These are phyloP conservation scores for Bidens hawaiensis DNA, from an alignment of 140 eudicot genomes.

Conservation along the genomic window DNA sequence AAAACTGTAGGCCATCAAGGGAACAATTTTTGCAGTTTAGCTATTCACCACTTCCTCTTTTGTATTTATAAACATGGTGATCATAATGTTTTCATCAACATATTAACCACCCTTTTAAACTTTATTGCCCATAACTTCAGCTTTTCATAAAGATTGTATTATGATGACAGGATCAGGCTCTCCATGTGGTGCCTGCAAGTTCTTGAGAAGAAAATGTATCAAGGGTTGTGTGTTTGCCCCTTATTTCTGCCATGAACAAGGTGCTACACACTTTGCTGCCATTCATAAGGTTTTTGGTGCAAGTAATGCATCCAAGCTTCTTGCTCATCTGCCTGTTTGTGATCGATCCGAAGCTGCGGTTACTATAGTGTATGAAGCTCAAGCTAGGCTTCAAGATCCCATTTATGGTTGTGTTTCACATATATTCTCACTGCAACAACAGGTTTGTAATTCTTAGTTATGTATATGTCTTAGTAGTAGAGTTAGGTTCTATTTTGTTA, in stretches of 20 bases:
- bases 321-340: conserved; percentile 66
- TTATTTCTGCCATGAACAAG: too few relatives aligned
- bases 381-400: conserved; percentile 96
- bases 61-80: conserved; percentile 51
- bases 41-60: conserved; percentile 29
- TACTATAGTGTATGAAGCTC: conserved; percentile 88
- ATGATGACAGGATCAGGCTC: conserved; percentile 72
- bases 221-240: conserved; percentile 93
- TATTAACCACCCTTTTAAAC: conserved; percentile 3
- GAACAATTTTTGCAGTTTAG: conserved; percentile 31
- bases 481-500: too few relatives aligned
- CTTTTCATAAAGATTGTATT: not conserved
- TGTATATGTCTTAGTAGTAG: not conserved
- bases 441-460: conserved; percentile 38
- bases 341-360: conserved; percentile 89
- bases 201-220: conserved; percentile 81
- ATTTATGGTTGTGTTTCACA: too few relatives aligned
- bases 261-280: conserved; percentile 84
- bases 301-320: conserved; percentile 84
- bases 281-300: conserved; percentile 92
- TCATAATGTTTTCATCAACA: conserved; percentile 37
- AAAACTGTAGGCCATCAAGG: conserved; percentile 63
- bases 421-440: conserved; percentile 87
- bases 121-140: not conserved
- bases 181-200: conserved; percentile 98